Evolutionary conservation across 1,284 basidiomycete genomes (phyloP).

Genomic region (Tylopilus sp.): DNA sequence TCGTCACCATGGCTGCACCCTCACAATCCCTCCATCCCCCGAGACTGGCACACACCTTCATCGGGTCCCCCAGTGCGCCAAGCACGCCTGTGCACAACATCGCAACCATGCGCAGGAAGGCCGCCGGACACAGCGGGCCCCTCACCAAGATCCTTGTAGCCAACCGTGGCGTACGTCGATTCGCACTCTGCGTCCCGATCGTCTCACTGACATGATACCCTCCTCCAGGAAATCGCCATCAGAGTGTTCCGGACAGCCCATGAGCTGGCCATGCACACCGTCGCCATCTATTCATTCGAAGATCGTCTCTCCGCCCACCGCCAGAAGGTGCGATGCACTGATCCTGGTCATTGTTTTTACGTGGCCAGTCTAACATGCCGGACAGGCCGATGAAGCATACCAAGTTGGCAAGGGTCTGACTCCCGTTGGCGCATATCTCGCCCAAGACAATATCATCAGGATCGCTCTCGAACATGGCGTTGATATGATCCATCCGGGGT

Average conservation of each 20-base stretch:
- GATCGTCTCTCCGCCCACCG: constrained; percentile 97
- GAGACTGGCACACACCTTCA: constrained; percentile 67
- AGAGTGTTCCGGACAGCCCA: constrained; percentile 98
- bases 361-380: constrained; percentile 43
- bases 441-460: constrained; percentile 95
- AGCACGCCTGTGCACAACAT: constrained; percentile 85
- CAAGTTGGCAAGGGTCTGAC: constrained; percentile 95
- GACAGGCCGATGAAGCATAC: constrained; percentile 95
- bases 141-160: constrained; percentile 94
- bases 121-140: constrained; percentile 86
- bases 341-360: background rate
- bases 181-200: constrained; percentile 2
- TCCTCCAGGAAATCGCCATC: constrained; percentile 91
- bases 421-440: constrained; percentile 95
- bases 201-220: constrained; percentile 4
- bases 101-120: constrained; percentile 86
- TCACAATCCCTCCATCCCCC: constrained; percentile 59
- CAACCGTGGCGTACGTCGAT: constrained; percentile 79
- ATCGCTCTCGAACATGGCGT: constrained; percentile 96
- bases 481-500: constrained; percentile 99
- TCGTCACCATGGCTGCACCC: constrained; percentile 43
- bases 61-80: constrained; percentile 67
- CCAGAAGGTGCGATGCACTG: constrained; percentile 74
- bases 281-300: constrained; percentile 97
- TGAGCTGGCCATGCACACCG: constrained; percentile 98